Evolutionary conservation across 2,329 filamentous ascomycete genomes (phyloP).

Genomic region (Metarhizium guizhouense): DNA sequence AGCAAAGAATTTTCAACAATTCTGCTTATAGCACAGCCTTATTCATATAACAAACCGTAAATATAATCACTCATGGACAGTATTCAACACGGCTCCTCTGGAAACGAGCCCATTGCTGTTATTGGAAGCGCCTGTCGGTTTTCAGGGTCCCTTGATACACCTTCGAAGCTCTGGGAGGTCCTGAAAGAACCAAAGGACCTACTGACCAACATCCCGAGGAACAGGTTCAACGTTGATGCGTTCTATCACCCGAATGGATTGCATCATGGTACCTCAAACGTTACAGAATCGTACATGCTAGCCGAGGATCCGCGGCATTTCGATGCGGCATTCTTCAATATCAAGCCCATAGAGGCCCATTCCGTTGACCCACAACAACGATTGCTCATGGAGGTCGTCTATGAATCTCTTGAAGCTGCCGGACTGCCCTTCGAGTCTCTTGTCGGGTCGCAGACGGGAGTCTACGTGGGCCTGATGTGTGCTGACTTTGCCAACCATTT

Average conservation of each 20-base stretch:
- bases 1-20: too few relatives aligned
- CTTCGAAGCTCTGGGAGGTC: conserved; percentile 28
- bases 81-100: too few relatives aligned
- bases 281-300: conserved; percentile 21
- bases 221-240: conserved; percentile 15
- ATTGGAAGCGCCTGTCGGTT: conserved; percentile 30
- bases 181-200: conserved; percentile 22
- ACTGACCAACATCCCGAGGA: conserved; percentile 16
- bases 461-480: conserved; percentile 16
- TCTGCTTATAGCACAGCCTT: too few relatives aligned
- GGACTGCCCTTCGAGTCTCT: too few relatives aligned
- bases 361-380: conserved; percentile 10
- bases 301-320: conserved; percentile 27
- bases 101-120: conserved; percentile 28
- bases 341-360: conserved; percentile 8
- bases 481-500: conserved; percentile 7
- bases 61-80: too few relatives aligned
- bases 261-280: conserved; percentile 16
- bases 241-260: conserved; percentile 22
- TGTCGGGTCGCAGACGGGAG: conserved; percentile 21
- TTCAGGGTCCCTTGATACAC: conserved; percentile 22
- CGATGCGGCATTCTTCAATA: conserved; percentile 24
- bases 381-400: conserved; percentile 26
- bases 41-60: too few relatives aligned
- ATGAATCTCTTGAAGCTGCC: conserved; percentile 21